Percentiles rank a stretch among this genome's conserved stretches.
Conservation (phyloP, 371 early-diverging fungal species). For the Apophysomyces trapeziformis region DNA sequence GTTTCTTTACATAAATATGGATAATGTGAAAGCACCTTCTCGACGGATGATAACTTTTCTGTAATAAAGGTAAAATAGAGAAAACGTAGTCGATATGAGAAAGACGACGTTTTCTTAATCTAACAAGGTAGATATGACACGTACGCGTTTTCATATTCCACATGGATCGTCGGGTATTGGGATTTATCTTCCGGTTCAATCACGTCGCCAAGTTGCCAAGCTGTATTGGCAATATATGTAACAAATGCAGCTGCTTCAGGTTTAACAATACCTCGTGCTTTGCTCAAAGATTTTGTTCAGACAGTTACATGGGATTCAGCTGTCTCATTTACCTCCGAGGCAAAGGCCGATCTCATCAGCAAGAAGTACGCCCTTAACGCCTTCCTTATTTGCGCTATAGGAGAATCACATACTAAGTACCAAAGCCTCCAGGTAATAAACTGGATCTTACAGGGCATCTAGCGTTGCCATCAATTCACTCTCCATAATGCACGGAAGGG, state of each 20-base stretch:
- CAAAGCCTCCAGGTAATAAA: not conserved
- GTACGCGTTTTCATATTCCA: slow-evolving; percentile 51
- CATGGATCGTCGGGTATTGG: slow-evolving; percentile 47
- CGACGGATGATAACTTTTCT: slow-evolving; percentile 51
- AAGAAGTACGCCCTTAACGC: slow-evolving; percentile 53
- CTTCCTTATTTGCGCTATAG: slow-evolving; percentile 42
- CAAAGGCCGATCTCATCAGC: slow-evolving; percentile 51
- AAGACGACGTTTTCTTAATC: not conserved
- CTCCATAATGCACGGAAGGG: slow-evolving; percentile 22
- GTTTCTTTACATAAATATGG: slow-evolving; percentile 42
- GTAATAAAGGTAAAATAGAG: not conserved
- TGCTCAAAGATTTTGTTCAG: not conserved
- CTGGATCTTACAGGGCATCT: slow-evolving; percentile 28
- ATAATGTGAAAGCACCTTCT: slow-evolving; percentile 49
- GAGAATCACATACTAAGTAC: too few species aligned
- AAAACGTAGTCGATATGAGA: not conserved
- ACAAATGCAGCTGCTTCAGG: slow-evolving; percentile 44
- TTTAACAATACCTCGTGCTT: slow-evolving; percentile 49
- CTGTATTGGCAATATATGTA: slow-evolving; percentile 44
- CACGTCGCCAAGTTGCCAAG: slow-evolving; percentile 27
- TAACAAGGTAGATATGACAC: not conserved
- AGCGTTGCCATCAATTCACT: slow-evolving; percentile 36
- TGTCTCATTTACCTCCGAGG: slow-evolving; percentile 39
- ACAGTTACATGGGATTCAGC: not conserved
- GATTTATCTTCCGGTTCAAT: slow-evolving; percentile 34